Evolutionary conservation across 2,329 filamentous ascomycete genomes (phyloP).

Genomic region (Penicillium sumatraense): DNA sequence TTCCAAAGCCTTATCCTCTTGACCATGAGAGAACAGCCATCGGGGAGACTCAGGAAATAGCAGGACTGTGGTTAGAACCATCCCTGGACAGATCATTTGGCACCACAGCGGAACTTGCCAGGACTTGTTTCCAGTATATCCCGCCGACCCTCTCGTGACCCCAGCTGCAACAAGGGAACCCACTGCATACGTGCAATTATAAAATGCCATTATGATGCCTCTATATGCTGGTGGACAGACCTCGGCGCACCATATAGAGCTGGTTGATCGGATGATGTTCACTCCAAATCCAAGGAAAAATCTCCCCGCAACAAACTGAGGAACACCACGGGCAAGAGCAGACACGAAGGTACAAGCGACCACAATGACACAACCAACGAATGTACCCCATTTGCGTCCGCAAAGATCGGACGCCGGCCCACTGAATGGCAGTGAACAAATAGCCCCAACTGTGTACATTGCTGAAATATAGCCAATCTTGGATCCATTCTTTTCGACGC

Average conservation of each 20-base stretch:
- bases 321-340: constrained; percentile 3
- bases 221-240: constrained; percentile 42
- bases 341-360: constrained; percentile 9
- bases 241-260: constrained; percentile 42
- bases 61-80: constrained; percentile 54
- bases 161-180: constrained; percentile 35
- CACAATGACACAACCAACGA: constrained; percentile 11
- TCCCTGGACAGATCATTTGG: constrained; percentile 51
- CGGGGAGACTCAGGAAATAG: constrained; percentile 58
- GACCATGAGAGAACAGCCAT: constrained; percentile 65
- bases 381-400: constrained; percentile 10
- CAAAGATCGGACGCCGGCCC: constrained; percentile 6
- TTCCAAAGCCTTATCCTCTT: constrained; percentile 60
- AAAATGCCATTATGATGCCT: constrained; percentile 46
- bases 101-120: constrained; percentile 66
- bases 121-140: constrained; percentile 45
- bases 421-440: constrained; percentile 13
- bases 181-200: constrained; percentile 49
- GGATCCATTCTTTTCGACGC: constrained; percentile 6
- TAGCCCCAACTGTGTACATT: constrained; percentile 14
- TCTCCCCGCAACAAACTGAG: constrained; percentile 34
- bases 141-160: constrained; percentile 5
- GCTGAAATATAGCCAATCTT: constrained; percentile 13
- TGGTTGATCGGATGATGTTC: constrained; percentile 30
- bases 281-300: constrained; percentile 39